A percentile compares a stretch with the other conserved stretches of the same genome.
phyloP scores from a whole-genome alignment of 2,329 filamentous ascomycete species.

The Colletotrichum camelliae region DNA sequence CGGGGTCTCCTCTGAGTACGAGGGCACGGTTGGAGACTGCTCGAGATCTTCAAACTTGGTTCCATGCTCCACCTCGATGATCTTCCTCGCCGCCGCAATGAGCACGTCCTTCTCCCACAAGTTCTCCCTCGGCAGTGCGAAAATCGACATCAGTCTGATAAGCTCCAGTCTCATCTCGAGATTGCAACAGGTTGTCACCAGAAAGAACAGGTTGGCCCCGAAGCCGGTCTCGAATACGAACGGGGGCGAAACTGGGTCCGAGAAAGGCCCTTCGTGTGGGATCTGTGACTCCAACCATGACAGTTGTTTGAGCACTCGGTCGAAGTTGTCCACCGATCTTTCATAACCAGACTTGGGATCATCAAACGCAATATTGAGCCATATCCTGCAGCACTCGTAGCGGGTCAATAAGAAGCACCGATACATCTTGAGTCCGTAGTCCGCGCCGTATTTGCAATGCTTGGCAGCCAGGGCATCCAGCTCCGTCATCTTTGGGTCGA shows the following conservation, averaged over 20 bases:
- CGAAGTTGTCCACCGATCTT: not conserved
- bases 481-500: not conserved
- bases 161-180: not conserved
- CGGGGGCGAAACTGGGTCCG: not conserved
- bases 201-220: not conserved
- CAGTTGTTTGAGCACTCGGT: not conserved
- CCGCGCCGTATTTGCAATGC: not conserved
- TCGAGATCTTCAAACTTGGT: not conserved
- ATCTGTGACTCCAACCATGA: not conserved
- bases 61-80: not conserved
- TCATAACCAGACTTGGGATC: not conserved
- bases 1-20: not conserved
- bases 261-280: not conserved
- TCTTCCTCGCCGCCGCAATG: not conserved
- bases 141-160: not conserved
- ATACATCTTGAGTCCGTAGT: not conserved
- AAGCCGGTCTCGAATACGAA: not conserved
- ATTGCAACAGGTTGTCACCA: not conserved
- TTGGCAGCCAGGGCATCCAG: conserved; percentile 20
- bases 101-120: not conserved
- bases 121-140: not conserved
- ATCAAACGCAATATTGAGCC: conserved; percentile 39
- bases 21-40: not conserved
- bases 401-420: not conserved
- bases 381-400: conserved; percentile 12